A percentile compares a stretch with the other conserved stretches of the same genome.
These are phyloP conservation scores for Fusarium tjaetaba DNA, from an alignment of 2,329 filamentous ascomycete genomes.

Conservation along the genomic window DNA sequence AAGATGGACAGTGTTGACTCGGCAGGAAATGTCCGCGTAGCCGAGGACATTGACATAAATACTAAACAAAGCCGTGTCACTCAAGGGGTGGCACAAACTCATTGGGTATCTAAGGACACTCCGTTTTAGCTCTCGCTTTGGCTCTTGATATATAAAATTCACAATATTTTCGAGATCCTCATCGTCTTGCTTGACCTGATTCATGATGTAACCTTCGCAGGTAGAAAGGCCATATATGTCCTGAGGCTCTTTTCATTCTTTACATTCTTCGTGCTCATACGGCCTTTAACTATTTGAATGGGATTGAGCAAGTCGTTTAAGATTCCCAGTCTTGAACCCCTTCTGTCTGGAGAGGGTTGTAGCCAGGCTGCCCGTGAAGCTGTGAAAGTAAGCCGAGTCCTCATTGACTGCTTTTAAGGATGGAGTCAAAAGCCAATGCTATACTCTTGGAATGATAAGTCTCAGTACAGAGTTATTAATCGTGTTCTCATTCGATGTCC, in stretches of 20 bases:
- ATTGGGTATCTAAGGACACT: neutral
- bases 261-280: too few species aligned
- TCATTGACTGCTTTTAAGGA: too few species aligned
- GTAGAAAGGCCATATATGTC: neutral
- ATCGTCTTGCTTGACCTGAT: neutral
- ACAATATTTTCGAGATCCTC: neutral
- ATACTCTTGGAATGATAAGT: neutral
- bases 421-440: too few species aligned
- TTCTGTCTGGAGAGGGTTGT: too few species aligned
- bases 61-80: neutral
- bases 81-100: neutral
- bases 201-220: neutral
- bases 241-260: neutral
- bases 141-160: neutral
- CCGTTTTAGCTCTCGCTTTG: neutral
- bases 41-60: neutral
- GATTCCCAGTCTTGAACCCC: too few species aligned
- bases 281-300: neutral
- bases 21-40: neutral
- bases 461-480: neutral
- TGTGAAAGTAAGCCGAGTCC: neutral
- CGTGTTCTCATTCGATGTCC: slow-evolving; percentile 28
- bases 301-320: too few species aligned
- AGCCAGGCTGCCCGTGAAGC: neutral
- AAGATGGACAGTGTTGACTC: neutral